Conservation (phyloP, 1,284 basidiomycete genomes). For the Marasmius oreades region DNA sequence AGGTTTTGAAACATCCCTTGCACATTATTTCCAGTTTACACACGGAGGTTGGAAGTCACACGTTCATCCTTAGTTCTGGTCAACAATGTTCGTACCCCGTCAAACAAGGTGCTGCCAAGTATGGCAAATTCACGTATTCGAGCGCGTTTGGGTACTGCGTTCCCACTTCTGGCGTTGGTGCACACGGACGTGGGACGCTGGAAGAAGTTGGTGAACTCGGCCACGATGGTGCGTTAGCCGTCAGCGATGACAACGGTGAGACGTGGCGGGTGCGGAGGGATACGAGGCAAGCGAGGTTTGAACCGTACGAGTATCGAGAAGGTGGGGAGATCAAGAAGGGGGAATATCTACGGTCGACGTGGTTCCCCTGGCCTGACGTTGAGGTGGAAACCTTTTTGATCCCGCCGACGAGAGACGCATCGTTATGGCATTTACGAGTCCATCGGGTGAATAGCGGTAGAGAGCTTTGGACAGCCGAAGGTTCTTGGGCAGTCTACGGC, state of each 20-base stretch:
- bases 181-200: slow-evolving; percentile 44
- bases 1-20: slow-evolving; percentile 55
- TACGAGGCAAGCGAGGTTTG: slow-evolving; percentile 61
- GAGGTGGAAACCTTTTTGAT: slow-evolving; percentile 74
- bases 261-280: slow-evolving; percentile 67
- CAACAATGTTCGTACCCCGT: slow-evolving; percentile 79
- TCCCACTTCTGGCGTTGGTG: slow-evolving; percentile 45
- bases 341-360: slow-evolving; percentile 53
- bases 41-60: slow-evolving; percentile 48
- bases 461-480: slow-evolving; percentile 57
- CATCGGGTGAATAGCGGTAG: slow-evolving; percentile 39
- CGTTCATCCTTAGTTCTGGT: slow-evolving; percentile 71
- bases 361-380: slow-evolving; percentile 73
- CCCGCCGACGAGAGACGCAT: slow-evolving; percentile 52
- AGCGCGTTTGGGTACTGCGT: slow-evolving; percentile 75
- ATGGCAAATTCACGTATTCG: slow-evolving; percentile 74
- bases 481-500: slow-evolving; percentile 70
- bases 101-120: slow-evolving; percentile 75
- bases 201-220: slow-evolving; percentile 71
- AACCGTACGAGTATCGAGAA: slow-evolving; percentile 20
- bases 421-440: slow-evolving; percentile 67
- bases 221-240: slow-evolving; percentile 65
- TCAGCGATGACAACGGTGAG: slow-evolving; percentile 66
- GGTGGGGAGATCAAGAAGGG: slow-evolving; percentile 20
- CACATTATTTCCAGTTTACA: slow-evolving; percentile 58